phyloP scores from a whole-genome alignment of 2,329 filamentous ascomycete species.

The Colletotrichum sp. region DNA sequence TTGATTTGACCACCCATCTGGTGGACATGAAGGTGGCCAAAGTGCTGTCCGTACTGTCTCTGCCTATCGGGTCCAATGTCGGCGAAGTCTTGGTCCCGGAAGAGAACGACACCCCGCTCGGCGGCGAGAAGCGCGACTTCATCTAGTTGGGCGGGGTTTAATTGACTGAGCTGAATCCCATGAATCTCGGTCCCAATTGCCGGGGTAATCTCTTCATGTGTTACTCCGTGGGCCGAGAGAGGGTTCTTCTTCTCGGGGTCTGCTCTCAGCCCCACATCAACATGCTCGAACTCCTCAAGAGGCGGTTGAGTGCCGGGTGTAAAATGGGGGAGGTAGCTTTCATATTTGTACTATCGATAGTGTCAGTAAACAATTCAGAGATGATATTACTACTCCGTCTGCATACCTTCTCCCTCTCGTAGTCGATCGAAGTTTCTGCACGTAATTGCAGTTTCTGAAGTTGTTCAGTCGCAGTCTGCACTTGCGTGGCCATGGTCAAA shows the following conservation, averaged over 20 bases:
- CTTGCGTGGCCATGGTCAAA: not conserved
- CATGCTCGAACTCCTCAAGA: conserved; percentile 66
- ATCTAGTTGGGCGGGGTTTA: conserved; percentile 42
- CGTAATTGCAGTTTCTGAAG: not conserved
- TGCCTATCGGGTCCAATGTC: not conserved
- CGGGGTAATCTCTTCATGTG: not conserved
- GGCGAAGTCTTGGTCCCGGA: conserved; percentile 35
- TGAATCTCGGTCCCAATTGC: conserved; percentile 46
- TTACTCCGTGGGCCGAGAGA: conserved; percentile 32
- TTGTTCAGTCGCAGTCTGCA: not conserved
- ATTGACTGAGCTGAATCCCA: conserved; percentile 42
- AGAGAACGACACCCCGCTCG: conserved; percentile 43
- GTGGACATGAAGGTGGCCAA: not conserved
- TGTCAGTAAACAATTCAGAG: not conserved
- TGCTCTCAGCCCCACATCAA: conserved; percentile 70
- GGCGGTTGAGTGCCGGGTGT: conserved; percentile 39
- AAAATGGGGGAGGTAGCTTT: not conserved
- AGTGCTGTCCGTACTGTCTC: not conserved
- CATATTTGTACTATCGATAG: not conserved
- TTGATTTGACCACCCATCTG: not conserved
- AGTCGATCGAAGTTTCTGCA: not conserved
- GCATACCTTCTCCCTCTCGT: not conserved
- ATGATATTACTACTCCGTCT: accelerated
- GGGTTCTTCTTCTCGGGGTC: conserved; percentile 66
- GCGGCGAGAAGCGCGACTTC: conserved; percentile 45